A percentile compares a stretch with the other conserved stretches of the same genome.
Conservation (phyloP, 306 rosid species). For the Sicyos baderoa region DNA sequence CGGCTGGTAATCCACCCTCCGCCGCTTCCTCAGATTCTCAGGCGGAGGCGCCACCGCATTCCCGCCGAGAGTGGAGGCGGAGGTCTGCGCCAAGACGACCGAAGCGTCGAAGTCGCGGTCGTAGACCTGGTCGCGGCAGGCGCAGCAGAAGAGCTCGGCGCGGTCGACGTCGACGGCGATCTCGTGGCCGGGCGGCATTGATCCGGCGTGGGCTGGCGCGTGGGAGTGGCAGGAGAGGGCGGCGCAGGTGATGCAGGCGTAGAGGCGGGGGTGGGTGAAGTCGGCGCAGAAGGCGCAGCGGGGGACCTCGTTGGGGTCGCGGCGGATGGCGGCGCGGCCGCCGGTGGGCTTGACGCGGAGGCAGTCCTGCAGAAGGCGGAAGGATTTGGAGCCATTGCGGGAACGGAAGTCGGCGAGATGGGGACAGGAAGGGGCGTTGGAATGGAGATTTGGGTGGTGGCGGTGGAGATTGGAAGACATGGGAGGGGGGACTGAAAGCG, state of each 20-base stretch:
- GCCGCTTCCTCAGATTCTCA: slow-evolving; percentile 76
- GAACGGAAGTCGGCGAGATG: slow-evolving; percentile 70
- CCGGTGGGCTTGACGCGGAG: slow-evolving; percentile 72
- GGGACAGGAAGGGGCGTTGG: slow-evolving; percentile 59
- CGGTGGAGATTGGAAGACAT: slow-evolving; percentile 58
- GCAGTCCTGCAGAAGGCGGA: slow-evolving; percentile 63
- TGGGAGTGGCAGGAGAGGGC: slow-evolving; percentile 67
- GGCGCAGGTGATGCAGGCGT: slow-evolving; percentile 71
- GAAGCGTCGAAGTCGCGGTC: slow-evolving; percentile 87
- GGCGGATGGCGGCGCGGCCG: slow-evolving; percentile 72
- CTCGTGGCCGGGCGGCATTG: slow-evolving; percentile 70
- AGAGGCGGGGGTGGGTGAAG: slow-evolving; percentile 44
- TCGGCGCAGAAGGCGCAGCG: slow-evolving; percentile 52
- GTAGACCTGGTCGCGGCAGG: slow-evolving; percentile 79
- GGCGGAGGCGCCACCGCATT: slow-evolving; percentile 34
- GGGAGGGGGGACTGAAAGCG: slow-evolving; percentile 27
- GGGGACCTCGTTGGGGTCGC: slow-evolving; percentile 64
- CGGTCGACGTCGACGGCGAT: slow-evolving; percentile 90
- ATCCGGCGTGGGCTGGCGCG: slow-evolving; percentile 59
- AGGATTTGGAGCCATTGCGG: slow-evolving; percentile 58
- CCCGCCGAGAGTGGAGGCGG: slow-evolving; percentile 42
- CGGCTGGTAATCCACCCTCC: slow-evolving; percentile 68
- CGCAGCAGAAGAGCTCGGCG: slow-evolving; percentile 90
- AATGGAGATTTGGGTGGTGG: slow-evolving; percentile 19
- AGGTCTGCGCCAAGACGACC: slow-evolving; percentile 64